Base-by-base conservation (phyloP, 345 rosid genomes). In the Jatropha curcas region DNA sequence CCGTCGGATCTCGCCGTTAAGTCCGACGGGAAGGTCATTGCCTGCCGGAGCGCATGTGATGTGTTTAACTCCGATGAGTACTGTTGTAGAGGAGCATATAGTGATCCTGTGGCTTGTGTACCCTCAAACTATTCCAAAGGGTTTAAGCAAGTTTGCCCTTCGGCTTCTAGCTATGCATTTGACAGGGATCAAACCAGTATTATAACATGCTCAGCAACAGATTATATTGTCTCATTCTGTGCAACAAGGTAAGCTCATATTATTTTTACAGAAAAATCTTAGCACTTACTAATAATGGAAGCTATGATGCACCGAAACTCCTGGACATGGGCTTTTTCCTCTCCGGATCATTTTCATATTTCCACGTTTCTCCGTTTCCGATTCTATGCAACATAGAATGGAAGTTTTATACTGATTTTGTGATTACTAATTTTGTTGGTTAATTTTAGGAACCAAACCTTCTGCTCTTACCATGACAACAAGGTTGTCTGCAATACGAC, bases 131-230 rank as follows among this genome's bases (percentile, higher is more conserved):
- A 86, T 67, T 86, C 94, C 25, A 86, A 30, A 73, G 79, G 71
- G 35, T 87, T 89, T 80, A 89, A 89, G 66, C 78, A 84, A 57
- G 81, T 74, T 2, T 89, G 92, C 74, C 92, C 94, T 39, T 85
- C 84, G 19, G 88, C 94, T 30, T 81, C 87, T 22, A 87, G 90
- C 72, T 89, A 86, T 62, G 92, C 91, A 5, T 77, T 72, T 20
- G 94, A 89, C 25, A 65, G 37, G n/a, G 78, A 74, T 39, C 68
- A 67, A 25, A 70, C 87, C n/a, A 87, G 88, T 60, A 73, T 89
- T 31, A 68, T 83, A 56, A 83, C 90, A 39, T 89, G 94, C 75
- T 65, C 81, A 20, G 82, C 81, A 11, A 46, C 87, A 10, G 88
- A 82, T 5, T 89, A 86, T 39, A 27, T 83, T 4, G 74, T 89